These are phyloP conservation scores for Solanum lycopersicoides DNA, from an alignment of 257 asterid genomes.

Conservation along the genomic window DNA sequence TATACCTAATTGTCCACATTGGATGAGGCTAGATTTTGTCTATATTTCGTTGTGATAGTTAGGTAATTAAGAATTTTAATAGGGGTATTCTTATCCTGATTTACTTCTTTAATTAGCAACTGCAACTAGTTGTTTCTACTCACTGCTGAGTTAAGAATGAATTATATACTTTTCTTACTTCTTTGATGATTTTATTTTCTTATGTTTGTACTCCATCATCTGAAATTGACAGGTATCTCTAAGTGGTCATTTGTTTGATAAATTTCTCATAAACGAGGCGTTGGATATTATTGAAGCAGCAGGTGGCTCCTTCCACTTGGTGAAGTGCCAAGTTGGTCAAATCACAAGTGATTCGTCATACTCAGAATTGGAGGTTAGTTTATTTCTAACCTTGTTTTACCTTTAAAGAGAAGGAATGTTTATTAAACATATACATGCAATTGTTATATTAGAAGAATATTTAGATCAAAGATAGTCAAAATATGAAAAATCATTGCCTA, in stretches of 20 bases:
- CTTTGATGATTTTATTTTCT: not conserved
- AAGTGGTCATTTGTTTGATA: slow-evolving; percentile 95
- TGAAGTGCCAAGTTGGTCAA: slow-evolving; percentile 91
- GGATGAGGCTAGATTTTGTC: not conserved
- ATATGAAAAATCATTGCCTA: not conserved
- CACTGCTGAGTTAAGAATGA: not conserved
- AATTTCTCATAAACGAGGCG: slow-evolving; percentile 83
- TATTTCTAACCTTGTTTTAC: not conserved
- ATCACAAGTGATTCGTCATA: slow-evolving; percentile 56
- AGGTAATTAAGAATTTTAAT: not conserved
- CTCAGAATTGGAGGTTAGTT: slow-evolving; percentile 84
- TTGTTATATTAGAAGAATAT: not conserved
- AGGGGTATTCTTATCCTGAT: not conserved
- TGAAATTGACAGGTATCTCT: slow-evolving; percentile 57
- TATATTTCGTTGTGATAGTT: not conserved
- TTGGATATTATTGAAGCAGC: slow-evolving; percentile 95
- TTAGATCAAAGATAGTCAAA: not conserved
- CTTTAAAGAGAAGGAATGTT: not conserved
- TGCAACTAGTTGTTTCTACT: not conserved
- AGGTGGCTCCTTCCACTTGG: slow-evolving; percentile 92
- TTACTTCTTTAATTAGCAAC: not conserved
- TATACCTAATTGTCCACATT: not conserved
- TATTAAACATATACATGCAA: not conserved
- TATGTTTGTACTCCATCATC: not conserved
- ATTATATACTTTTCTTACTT: not conserved